These are phyloP conservation scores for Lithocarpus polystachyus DNA, from an alignment of 306 rosid genomes.

Conservation along the genomic window DNA sequence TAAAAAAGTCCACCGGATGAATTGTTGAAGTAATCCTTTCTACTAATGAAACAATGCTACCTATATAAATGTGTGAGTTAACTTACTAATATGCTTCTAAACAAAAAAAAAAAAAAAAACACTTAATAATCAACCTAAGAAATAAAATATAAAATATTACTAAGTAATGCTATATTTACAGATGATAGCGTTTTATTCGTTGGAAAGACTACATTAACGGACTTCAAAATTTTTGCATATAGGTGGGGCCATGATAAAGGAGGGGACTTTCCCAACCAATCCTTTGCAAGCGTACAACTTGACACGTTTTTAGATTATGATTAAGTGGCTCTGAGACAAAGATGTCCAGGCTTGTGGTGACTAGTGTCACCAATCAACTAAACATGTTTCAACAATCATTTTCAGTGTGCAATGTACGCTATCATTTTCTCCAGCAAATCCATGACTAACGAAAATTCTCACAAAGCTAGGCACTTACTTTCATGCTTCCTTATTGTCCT, in stretches of 20 bases:
- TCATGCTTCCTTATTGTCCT: background rate
- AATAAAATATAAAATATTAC: too few species aligned
- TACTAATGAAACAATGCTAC: fast-evolving
- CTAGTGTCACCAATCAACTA: constrained; percentile 28
- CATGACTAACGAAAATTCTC: background rate
- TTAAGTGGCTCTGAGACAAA: constrained; percentile 15
- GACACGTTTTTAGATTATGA: constrained; percentile 33
- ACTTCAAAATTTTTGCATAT: too few species aligned
- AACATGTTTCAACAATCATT: constrained; percentile 42
- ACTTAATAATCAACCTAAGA: fast-evolving
- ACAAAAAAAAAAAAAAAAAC: too few species aligned
- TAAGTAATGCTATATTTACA: fast-evolving
- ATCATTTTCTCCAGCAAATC: constrained; percentile 5
- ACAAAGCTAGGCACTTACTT: background rate
- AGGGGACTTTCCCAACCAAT: too few species aligned
- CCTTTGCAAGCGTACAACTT: background rate
- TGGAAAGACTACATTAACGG: fast-evolving
- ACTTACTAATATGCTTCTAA: too few species aligned
- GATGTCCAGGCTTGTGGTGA: constrained; percentile 22
- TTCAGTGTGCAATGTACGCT: constrained; percentile 9
- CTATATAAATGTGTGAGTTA: too few species aligned
- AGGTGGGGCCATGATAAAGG: too few species aligned
- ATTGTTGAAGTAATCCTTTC: too few species aligned
- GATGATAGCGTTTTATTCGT: fast-evolving
- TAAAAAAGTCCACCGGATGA: fast-evolving